Conservation (phyloP, 345 rosid species). For the Durio zibethinus region DNA sequence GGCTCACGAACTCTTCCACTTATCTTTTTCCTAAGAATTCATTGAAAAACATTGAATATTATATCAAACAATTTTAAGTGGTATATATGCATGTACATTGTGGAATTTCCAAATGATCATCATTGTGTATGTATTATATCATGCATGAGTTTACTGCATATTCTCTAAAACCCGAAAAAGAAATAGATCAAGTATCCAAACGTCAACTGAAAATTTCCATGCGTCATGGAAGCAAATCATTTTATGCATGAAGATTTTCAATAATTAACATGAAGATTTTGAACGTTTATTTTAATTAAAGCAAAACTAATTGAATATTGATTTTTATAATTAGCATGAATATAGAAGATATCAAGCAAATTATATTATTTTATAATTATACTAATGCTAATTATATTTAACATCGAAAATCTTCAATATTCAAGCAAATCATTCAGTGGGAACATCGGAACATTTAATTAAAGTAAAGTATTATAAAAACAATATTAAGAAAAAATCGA, state of each 20-base stretch:
- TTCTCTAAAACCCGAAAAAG: constrained; percentile 2
- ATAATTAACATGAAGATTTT: no score
- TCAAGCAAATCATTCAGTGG: no score
- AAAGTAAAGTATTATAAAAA: no score
- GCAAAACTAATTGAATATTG: no score
- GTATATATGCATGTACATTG: neutral
- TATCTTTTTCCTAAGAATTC: constrained; percentile 63
- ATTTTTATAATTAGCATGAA: no score
- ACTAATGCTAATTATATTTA: no score
- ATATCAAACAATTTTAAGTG: neutral
- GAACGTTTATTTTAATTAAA: no score
- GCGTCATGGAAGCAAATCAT: neutral
- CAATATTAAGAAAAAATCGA: no score
- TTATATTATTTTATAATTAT: no score
- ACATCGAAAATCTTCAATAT: no score
- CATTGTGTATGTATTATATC: neutral
- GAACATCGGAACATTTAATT: no score
- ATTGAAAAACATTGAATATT: constrained; percentile 7
- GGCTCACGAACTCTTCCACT: constrained; percentile 53
- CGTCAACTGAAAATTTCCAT: neutral
- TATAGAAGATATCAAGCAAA: no score
- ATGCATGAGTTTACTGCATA: neutral
- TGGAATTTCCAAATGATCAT: neutral
- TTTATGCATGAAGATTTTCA: neutral
- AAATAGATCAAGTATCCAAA: neutral